Evolutionary conservation across 371 early-diverging fungal genomes (phyloP).

Genomic region (Choanephora cucurbitarum): DNA sequence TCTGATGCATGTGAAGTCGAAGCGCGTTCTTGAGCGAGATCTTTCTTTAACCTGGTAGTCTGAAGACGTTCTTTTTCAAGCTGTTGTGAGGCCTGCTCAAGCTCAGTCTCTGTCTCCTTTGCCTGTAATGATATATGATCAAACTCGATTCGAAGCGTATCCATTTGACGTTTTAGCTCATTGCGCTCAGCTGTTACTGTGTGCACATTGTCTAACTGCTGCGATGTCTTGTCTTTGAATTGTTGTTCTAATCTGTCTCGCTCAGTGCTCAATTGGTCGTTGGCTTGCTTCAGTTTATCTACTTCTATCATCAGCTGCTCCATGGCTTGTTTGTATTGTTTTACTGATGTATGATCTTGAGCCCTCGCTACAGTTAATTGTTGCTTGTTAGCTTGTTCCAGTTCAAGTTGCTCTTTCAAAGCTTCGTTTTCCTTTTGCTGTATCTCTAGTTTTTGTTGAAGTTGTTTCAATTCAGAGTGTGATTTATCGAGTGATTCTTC

Average conservation of each 20-base stretch:
- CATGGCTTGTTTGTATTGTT: not conserved
- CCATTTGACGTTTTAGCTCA: not conserved
- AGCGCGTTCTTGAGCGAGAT: too few species aligned
- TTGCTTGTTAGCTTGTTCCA: not conserved
- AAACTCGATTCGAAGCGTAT: not conserved
- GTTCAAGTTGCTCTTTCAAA: not conserved
- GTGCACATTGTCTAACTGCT: not conserved
- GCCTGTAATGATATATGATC: not conserved
- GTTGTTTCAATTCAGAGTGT: not conserved
- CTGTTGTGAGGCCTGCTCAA: not conserved
- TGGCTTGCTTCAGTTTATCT: not conserved
- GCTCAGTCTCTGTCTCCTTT: not conserved
- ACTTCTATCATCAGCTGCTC: not conserved
- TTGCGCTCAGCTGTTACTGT: conserved; percentile 4
- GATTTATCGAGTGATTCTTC: not conserved
- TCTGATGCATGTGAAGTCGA: too few species aligned
- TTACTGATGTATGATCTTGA: not conserved
- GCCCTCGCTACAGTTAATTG: too few species aligned
- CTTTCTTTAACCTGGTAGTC: too few species aligned
- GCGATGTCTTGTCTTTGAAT: not conserved
- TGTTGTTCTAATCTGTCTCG: not conserved
- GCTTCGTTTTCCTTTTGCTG: not conserved
- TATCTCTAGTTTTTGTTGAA: not conserved
- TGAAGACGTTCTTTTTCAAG: not conserved
- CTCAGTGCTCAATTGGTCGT: not conserved